These are phyloP conservation scores for Eudorina sp. DNA, from an alignment of 139 green algal species.

Conservation along the genomic window DNA sequence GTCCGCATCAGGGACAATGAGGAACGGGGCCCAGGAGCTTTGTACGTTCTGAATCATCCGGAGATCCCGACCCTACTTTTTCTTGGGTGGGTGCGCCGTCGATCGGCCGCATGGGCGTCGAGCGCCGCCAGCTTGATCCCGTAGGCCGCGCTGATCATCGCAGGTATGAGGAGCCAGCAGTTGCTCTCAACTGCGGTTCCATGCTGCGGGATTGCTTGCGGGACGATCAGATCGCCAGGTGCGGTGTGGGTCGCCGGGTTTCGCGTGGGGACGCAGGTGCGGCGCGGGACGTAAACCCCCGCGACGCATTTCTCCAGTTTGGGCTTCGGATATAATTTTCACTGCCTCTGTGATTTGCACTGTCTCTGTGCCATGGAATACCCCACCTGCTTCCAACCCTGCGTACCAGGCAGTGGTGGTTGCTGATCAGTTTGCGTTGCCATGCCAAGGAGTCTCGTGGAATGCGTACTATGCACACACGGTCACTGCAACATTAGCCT, in stretches of 20 bases:
- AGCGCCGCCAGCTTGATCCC: neutral
- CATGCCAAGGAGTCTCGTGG: too few species aligned
- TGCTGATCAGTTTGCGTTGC: too few species aligned
- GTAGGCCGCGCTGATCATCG: neutral
- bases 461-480: too few species aligned
- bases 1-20: slow-evolving; percentile 76
- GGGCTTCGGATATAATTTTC: too few species aligned
- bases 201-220: slow-evolving; percentile 92
- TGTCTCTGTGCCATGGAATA: too few species aligned
- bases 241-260: neutral
- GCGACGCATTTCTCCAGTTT: too few species aligned
- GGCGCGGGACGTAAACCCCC: too few species aligned
- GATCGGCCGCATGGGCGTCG: neutral
- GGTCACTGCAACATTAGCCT: too few species aligned
- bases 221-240: slow-evolving; percentile 77
- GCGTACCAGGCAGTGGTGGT: too few species aligned
- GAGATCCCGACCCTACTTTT: slow-evolving; percentile 82
- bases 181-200: slow-evolving; percentile 87
- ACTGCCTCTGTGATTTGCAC: too few species aligned
- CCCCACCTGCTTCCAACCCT: too few species aligned
- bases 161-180: slow-evolving; percentile 81
- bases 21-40: slow-evolving; percentile 69
- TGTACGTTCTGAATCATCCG: slow-evolving; percentile 75
- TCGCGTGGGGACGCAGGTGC: too few species aligned
- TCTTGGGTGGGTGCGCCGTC: slow-evolving; percentile 66